Evolutionary conservation across 768 basidiomycete genomes (phyloP).

Genomic region (Gyrodon lividus): DNA sequence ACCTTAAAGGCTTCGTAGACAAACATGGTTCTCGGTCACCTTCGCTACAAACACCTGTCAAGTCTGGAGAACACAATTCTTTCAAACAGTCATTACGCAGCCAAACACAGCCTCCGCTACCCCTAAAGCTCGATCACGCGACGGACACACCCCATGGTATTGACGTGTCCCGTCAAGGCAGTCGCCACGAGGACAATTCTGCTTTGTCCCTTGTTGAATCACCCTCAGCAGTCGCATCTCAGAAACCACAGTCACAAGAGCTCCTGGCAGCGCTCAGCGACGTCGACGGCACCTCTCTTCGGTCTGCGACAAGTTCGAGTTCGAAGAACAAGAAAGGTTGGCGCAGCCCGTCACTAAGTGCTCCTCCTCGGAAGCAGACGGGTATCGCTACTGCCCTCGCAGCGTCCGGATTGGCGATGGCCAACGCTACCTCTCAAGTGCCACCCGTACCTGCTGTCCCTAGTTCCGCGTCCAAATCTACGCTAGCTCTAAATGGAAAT

Average conservation of each 20-base stretch:
- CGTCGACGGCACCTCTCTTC: constrained; percentile 26
- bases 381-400: constrained; percentile 69
- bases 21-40: constrained; percentile 10
- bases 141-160: constrained; percentile 8
- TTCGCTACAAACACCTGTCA: neutral
- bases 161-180: constrained; percentile 14
- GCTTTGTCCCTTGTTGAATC: constrained; percentile 16
- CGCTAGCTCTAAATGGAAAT: constrained; percentile 14
- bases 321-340: constrained; percentile 24
- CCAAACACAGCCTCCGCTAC: constrained; percentile 28
- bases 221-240: constrained; percentile 13
- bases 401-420: constrained; percentile 65
- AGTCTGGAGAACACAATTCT: constrained; percentile 11
- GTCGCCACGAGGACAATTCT: constrained; percentile 21
- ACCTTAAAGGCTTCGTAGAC: constrained; percentile 28
- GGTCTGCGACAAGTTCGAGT: constrained; percentile 23
- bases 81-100: constrained; percentile 24
- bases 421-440: constrained; percentile 49
- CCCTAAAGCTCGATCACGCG: constrained; percentile 24
- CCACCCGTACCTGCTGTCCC: constrained; percentile 34
- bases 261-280: constrained; percentile 14
- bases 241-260: constrained; percentile 20
- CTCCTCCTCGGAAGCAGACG: constrained; percentile 39
- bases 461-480: constrained; percentile 16
- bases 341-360: constrained; percentile 12